Evolutionary conservation across 208 protist species (phyloP).

Genomic region (Herpetomonas muscarum): DNA sequence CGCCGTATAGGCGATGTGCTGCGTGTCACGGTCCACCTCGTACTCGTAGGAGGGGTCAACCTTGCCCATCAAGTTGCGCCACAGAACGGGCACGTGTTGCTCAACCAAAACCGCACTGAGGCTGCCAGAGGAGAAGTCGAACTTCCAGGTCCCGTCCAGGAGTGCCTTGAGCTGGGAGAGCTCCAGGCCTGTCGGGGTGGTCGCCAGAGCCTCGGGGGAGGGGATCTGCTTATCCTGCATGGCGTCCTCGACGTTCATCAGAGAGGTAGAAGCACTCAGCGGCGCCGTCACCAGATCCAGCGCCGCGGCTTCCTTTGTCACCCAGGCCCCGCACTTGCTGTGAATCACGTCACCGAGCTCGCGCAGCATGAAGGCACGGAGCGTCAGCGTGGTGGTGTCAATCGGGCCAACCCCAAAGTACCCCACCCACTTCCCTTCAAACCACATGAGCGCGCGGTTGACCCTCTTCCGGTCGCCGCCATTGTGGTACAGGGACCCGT

Average conservation of each 20-base stretch:
- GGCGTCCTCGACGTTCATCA: constrained; percentile 11
- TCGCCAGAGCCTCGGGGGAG: constrained; percentile 11
- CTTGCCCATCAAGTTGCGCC: constrained; percentile 40
- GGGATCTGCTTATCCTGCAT: constrained; percentile 13
- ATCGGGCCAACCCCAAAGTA: constrained; percentile 33
- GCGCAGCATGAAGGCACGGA: constrained; percentile 52
- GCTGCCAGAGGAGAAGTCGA: constrained; percentile 28
- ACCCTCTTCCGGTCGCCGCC: constrained; percentile 20
- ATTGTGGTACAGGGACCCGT: constrained; percentile 61
- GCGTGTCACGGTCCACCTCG: constrained; percentile 19
- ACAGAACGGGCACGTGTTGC: constrained; percentile 41
- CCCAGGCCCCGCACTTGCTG: constrained; percentile 23
- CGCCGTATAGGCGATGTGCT: constrained; percentile 17
- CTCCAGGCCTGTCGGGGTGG: constrained; percentile 23
- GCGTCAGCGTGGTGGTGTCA: constrained; percentile 34
- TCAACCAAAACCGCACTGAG: constrained; percentile 32
- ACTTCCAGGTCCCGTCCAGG: constrained; percentile 42
- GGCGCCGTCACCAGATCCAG: constrained; percentile 33
- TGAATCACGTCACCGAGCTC: constrained; percentile 42
- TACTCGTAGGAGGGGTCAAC: constrained; percentile 19
- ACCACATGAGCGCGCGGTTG: constrained; percentile 41
- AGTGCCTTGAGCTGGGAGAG: constrained; percentile 40
- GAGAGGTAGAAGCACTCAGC: constrained; percentile 9
- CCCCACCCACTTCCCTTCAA: constrained; percentile 46
- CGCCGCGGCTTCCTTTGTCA: constrained; percentile 22